A percentile compares a stretch with the other conserved stretches of the same genome.
Evolutionary conservation across 345 rosid species (phyloP).

Genomic region (Syzygium aromaticum): DNA sequence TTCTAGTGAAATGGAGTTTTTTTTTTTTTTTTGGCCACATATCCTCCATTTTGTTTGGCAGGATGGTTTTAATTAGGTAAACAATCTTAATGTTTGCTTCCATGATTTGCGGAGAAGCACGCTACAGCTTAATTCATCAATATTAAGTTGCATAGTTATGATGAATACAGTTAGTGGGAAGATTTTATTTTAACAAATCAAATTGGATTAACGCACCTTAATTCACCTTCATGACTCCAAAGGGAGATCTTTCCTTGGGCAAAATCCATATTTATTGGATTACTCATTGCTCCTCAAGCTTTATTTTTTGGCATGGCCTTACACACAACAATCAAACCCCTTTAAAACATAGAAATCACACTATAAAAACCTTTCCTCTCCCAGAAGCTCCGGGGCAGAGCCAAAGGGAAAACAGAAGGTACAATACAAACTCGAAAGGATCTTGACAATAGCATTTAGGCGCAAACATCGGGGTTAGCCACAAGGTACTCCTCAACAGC

Average conservation of each 20-base stretch:
- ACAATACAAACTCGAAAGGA: neutral
- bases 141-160: neutral
- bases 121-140: neutral
- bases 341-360: neutral
- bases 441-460: neutral
- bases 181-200: neutral
- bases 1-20: too few species aligned
- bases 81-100: neutral
- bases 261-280: too few species aligned
- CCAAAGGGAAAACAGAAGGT: neutral
- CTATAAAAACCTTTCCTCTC: neutral
- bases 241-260: neutral
- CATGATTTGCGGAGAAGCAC: neutral
- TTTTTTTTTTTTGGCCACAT: neutral
- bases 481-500: constrained; percentile 18
- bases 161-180: neutral
- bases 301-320: neutral
- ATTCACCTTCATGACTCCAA: too few species aligned
- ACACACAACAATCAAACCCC: neutral
- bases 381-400: neutral
- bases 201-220: neutral
- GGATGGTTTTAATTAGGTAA: neutral
- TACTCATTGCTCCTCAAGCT: too few species aligned
- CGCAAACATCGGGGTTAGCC: constrained; percentile 14
- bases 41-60: neutral